These are phyloP conservation scores for Ogataea saltuana DNA, from an alignment of 805 yeast genomes.

Conservation along the genomic window DNA sequence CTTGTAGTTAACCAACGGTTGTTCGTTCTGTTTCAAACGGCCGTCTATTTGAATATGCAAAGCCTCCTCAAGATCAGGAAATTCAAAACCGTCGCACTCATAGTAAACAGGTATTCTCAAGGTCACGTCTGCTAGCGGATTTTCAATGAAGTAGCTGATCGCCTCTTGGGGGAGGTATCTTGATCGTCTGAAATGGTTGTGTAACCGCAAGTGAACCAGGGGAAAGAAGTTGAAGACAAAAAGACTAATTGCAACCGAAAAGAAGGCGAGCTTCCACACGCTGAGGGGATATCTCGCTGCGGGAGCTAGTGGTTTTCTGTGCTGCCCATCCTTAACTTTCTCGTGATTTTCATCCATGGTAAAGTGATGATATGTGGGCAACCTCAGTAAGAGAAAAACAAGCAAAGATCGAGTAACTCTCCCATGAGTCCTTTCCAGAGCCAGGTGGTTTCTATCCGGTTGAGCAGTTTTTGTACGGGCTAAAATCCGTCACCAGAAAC, in stretches of 20 bases:
- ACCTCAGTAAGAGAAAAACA: too few relatives aligned
- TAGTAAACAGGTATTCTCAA: conserved; percentile 46
- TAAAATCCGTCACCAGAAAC: too few relatives aligned
- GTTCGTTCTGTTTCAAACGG: conserved; percentile 35
- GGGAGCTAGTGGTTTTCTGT: too few relatives aligned
- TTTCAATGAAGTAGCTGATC: conserved; percentile 26
- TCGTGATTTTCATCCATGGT: neutral
- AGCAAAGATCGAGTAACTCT: too few relatives aligned
- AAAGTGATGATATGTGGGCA: too few relatives aligned
- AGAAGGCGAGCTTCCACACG: conserved; percentile 1
- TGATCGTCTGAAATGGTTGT: conserved; percentile 6
- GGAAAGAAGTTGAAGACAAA: conserved; percentile 6
- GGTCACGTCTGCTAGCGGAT: conserved; percentile 44
- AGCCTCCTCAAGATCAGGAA: conserved; percentile 69
- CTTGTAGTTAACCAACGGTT: conserved; percentile 18
- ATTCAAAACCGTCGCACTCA: conserved; percentile 46
- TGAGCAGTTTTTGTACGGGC: too few relatives aligned
- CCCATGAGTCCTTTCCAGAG: too few relatives aligned
- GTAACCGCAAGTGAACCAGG: neutral
- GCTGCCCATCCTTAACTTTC: too few relatives aligned
- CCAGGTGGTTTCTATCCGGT: too few relatives aligned
- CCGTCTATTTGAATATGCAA: conserved; percentile 47
- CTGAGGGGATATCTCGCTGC: neutral
- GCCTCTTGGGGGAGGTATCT: conserved; percentile 18
- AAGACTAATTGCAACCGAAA: neutral